Base-by-base conservation (phyloP, 2,329 filamentous ascomycete genomes). In the Cladorrhinum sp. region DNA sequence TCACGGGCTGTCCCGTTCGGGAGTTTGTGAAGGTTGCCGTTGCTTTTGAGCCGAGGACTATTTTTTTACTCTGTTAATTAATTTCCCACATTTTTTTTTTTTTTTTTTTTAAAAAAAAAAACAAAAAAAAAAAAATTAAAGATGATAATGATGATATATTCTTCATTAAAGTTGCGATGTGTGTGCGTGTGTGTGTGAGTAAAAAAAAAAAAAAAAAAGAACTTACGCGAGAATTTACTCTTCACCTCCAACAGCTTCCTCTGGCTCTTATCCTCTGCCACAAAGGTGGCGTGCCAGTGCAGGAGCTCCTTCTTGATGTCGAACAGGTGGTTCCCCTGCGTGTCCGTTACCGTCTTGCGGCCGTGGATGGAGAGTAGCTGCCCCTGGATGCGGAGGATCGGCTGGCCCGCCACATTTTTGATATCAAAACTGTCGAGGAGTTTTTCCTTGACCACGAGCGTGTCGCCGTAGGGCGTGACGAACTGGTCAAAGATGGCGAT, bases 371-470 rank as follows among this genome's bases (percentile, higher is more conserved):
- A 81, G 2, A 86, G 68, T 62, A 79, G 69, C 59, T 82, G 81
- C 65, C 84, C 85, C 64, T 85, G 74, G 49, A 87, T 81, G 64
- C 80, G 79, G 64, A 88, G 73, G 30, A 88, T 67, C 0, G 82
- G 78, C 21, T 78, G 74, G 21, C 84, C 84, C 61, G 79, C 80
- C 50, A 78, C 73, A 4, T 82, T 79, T 58, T 79, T 81, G 72
- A 90, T 82, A 64, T 83, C 82, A 73, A 89, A 90, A 71, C 80
- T 84, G 74, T 89, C 86, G 60, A 86, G 71, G 18, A 87, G 76
- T 66, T 85, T 86, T 68, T 89, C 86, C 66, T 81, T 83, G 54
- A 90, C 75, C 1, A 84, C 70, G 6, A 90, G 73, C 1, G 80
- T 84, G 67, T 80, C 77, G 5, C 71, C 68, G 30, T 76, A 71